Evolutionary conservation across 371 early-diverging fungal genomes (phyloP).

Genomic region (Capillidium rhysosporum): DNA sequence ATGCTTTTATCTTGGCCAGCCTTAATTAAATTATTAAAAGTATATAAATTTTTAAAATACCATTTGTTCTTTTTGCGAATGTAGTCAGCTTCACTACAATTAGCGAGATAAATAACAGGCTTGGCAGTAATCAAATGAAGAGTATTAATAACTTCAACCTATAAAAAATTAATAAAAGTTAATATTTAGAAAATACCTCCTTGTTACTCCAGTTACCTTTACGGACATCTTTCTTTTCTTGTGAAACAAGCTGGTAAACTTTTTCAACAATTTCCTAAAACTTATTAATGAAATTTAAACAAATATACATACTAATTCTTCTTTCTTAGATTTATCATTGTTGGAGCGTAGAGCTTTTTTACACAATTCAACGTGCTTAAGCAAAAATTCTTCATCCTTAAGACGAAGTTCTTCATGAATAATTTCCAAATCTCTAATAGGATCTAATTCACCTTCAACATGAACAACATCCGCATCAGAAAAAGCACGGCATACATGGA

Average conservation of each 20-base stretch:
- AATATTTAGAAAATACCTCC: slow-evolving; percentile 12
- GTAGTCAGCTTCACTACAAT: slow-evolving; percentile 58
- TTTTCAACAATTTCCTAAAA: slow-evolving; percentile 18
- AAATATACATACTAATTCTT: slow-evolving; percentile 33
- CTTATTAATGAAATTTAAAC: not conserved
- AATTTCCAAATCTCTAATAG: slow-evolving; percentile 71
- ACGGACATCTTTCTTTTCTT: slow-evolving; percentile 31
- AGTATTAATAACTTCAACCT: slow-evolving; percentile 55
- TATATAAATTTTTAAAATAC: slow-evolving; percentile 10
- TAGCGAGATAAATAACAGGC: slow-evolving; percentile 84
- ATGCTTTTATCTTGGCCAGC: slow-evolving; percentile 68
- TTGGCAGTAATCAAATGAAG: slow-evolving; percentile 78
- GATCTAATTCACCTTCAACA: slow-evolving; percentile 74
- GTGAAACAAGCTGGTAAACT: slow-evolving; percentile 16
- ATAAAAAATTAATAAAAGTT: not conserved
- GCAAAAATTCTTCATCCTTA: slow-evolving; percentile 70
- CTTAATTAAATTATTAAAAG: not conserved
- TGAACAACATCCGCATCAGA: slow-evolving; percentile 73
- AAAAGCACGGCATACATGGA: slow-evolving; percentile 73
- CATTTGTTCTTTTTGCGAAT: slow-evolving; percentile 47
- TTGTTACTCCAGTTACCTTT: slow-evolving; percentile 31
- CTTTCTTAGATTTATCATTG: slow-evolving; percentile 77
- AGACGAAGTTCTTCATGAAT: slow-evolving; percentile 77
- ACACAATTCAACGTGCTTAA: slow-evolving; percentile 31
- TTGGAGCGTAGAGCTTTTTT: slow-evolving; percentile 50